Base-by-base conservation (phyloP, 164 flowering plant species). In the Macadamia tetraphylla region DNA sequence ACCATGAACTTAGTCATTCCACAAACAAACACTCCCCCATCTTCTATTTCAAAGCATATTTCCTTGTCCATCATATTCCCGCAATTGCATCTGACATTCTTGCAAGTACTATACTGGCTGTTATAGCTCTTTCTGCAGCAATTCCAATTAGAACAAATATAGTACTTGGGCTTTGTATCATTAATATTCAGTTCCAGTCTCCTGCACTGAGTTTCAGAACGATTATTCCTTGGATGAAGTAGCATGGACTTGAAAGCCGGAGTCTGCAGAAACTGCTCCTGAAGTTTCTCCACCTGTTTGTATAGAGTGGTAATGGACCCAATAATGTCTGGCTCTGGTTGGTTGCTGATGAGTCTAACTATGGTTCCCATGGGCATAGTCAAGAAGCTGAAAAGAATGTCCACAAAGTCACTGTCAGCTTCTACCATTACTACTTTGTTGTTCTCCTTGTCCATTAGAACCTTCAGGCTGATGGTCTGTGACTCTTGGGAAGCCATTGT, bases 301-400 rank as follows among this genome's bases (percentile, higher is more conserved):
- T 67, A 72, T 48, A 72, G 6, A 67, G 14, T 67, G 17, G 17
- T 67, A n/a, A 72, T 29, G 63, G 63, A 57, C 1, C 70, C 70
- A 29, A 67, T 14, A 1, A 8, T 15, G 1, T 18, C 9, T 30
- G 31, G 23, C 15, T 13, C 12, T 3, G 58, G 1, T 3, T 60
- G 43, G 3, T 35, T 18, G 30, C 29, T 2, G 30, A 59, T 5
- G 43, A 70, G 58, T 70, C 68, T 64, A 23, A 23, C 23, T 23
- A 23, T 23, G 23, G 23, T 23, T 23, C 23, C 23, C 23, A 23
- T 23, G 23, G 23, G 23, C 23, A 23, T 23, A 23, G 23, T 23
- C 23, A 23, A 23, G 23, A 23, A 23, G 23, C 23, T 58, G 57
- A 70, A 64, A 13, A 64, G 58, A 43, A 46, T 52, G n/a, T 70